These are phyloP conservation scores for Basipetospora chlamydospora DNA, from an alignment of 2,329 filamentous ascomycete species.

Conservation along the genomic window DNA sequence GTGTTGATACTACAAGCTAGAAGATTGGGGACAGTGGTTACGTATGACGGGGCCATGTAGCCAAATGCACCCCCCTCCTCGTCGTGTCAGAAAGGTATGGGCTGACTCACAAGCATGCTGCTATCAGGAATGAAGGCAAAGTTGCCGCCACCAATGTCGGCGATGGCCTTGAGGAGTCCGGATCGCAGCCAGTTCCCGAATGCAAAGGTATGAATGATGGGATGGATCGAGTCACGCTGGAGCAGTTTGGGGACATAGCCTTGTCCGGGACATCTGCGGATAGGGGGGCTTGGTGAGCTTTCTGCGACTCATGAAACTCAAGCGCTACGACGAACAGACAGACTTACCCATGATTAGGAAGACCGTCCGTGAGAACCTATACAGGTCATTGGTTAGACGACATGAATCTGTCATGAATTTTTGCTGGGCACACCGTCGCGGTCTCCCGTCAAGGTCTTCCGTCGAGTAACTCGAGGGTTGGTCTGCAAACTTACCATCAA, in stretches of 20 bases:
- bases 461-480: too few relatives aligned
- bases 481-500: constrained; percentile 25
- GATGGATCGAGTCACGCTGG: constrained; percentile 22
- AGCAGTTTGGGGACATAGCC: constrained; percentile 41
- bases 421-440: too few relatives aligned
- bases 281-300: background rate
- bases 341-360: constrained; percentile 25
- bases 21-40: too few relatives aligned
- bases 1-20: too few relatives aligned
- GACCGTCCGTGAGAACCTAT: constrained; percentile 34
- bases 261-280: constrained; percentile 25
- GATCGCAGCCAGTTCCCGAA: constrained; percentile 36
- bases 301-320: too few relatives aligned
- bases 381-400: too few relatives aligned
- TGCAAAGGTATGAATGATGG: constrained; percentile 36
- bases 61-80: too few relatives aligned
- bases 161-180: constrained; percentile 43
- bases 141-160: constrained; percentile 40
- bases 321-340: too few relatives aligned
- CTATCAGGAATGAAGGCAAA: constrained; percentile 48
- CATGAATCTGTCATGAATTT: too few relatives aligned
- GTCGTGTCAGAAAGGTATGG: background rate
- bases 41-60: too few relatives aligned
- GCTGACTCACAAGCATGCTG: constrained; percentile 41
- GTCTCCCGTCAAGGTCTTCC: too few relatives aligned